Percentiles rank a stretch among this genome's conserved stretches.
Conservation (phyloP, 179 eudicot genomes). For the Monotropa hypopitys region DNA sequence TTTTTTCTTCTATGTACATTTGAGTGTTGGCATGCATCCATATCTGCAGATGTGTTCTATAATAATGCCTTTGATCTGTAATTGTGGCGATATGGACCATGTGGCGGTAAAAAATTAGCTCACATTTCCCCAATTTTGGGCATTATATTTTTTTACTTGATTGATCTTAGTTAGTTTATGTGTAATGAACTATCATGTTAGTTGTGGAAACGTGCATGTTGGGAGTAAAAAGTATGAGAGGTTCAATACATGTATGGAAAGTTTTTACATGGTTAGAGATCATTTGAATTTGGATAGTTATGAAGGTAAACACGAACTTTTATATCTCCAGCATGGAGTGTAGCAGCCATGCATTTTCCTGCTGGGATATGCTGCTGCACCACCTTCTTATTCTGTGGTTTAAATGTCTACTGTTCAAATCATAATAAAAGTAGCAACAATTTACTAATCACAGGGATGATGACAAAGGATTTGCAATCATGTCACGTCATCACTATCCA, state of each 20-base stretch:
- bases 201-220: neutral
- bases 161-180: neutral
- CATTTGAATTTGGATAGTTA: neutral
- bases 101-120: neutral
- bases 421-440: slow-evolving; percentile 2
- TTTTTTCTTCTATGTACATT: neutral
- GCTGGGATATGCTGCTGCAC: neutral
- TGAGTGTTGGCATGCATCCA: neutral
- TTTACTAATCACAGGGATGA: slow-evolving; percentile 56
- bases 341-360: neutral
- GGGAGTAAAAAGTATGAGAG: neutral
- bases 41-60: neutral
- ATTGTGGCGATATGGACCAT: neutral
- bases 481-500: slow-evolving; percentile 92
- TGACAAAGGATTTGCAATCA: slow-evolving; percentile 83
- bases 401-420: neutral
- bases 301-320: neutral
- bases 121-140: neutral
- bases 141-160: neutral
- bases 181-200: neutral
- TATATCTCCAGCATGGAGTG: neutral
- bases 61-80: neutral
- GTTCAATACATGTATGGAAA: neutral
- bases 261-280: neutral
- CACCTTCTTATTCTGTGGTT: neutral